Evolutionary conservation across 176 grass and related monocot species (phyloP), one percentile per base, ranked within the genome.

Genomic region (Oryza meridionalis): DNA sequence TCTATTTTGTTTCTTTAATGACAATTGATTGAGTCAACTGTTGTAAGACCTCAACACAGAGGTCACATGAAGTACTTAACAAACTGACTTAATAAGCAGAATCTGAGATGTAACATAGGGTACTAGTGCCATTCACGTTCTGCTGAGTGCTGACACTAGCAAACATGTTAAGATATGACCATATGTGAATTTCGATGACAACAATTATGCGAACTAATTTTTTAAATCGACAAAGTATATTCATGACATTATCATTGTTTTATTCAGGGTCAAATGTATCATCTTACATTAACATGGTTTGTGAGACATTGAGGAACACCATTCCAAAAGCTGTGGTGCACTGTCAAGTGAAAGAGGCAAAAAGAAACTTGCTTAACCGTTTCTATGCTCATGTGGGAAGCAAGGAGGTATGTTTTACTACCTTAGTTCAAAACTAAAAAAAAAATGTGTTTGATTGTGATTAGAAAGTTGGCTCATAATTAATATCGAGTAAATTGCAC

Each of bases 281-380:
- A 40, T 87, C 97, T 81, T 99, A 99, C 67, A 90, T 99, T 69
- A 77, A 81, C 84, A 94, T 99, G 97, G 90, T 99, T 71, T 99
- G 97, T 40, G 97, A 99, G 13, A 92, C 91, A 6, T 82, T 99
- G 66, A 94, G 86, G 82, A 99, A 96, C 86, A 96, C 91, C 29
- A 86, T 99, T 85, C 97, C 97, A 0, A 99, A 99, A 83, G 93
- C 93, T 9, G 71, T 99, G 67, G 97, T 99, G 79, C 90, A 92
- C 86, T 94, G 93, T 61, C 97, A 99, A 90, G 97, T 99, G 72
- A 91, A 91, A 70, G 97, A 99, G 61, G 97, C 97, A 72, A 99
- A 96, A 71, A 85, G 88, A 76, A 85, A 89, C 44, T 65, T 99
- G 84, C 91, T 99, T 70, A 99, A 99, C 84, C 86, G 89, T 76